Conservation (phyloP, 2,329 filamentous ascomycete species). For the Verticillium longisporum region DNA sequence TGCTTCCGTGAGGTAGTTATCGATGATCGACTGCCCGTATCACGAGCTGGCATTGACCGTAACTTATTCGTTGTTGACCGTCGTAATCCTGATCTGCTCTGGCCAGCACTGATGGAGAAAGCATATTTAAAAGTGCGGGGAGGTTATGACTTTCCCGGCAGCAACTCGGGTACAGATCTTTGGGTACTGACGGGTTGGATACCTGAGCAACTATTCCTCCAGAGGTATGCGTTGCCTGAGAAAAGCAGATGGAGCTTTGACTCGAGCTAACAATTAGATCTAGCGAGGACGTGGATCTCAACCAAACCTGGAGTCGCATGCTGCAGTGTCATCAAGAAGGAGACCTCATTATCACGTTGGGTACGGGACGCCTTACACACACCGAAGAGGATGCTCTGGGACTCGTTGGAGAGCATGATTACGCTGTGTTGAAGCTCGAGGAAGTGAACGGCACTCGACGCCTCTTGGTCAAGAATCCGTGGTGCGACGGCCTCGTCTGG, state of each 20-base stretch:
- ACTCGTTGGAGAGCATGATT: slow-evolving; percentile 85
- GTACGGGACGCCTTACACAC: slow-evolving; percentile 74
- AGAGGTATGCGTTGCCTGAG: slow-evolving; percentile 42
- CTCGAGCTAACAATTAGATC: not conserved
- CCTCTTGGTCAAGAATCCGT: slow-evolving; percentile 90
- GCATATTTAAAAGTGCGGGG: slow-evolving; percentile 93
- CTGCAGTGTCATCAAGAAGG: slow-evolving; percentile 67
- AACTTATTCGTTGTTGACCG: slow-evolving; percentile 84
- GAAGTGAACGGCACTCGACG: slow-evolving; percentile 52
- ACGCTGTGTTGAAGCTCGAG: slow-evolving; percentile 80
- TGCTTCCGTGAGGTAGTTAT: slow-evolving; percentile 82
- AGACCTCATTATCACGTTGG: slow-evolving; percentile 82
- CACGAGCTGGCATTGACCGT: slow-evolving; percentile 54
- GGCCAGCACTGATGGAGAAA: slow-evolving; percentile 92
- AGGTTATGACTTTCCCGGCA: slow-evolving; percentile 95
- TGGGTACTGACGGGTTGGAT: slow-evolving; percentile 95
- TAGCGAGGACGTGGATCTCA: slow-evolving; percentile 70
- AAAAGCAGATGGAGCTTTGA: not conserved
- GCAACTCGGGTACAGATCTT: slow-evolving; percentile 91
- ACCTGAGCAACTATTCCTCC: slow-evolving; percentile 88
- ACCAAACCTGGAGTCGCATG: slow-evolving; percentile 72
- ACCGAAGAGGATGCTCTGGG: slow-evolving; percentile 76
- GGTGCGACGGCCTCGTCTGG: slow-evolving; percentile 77
- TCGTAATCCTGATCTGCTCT: slow-evolving; percentile 72
- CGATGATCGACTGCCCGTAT: slow-evolving; percentile 79